These are phyloP conservation scores for Melampsora americana DNA, from an alignment of 1,284 basidiomycete genomes.

Conservation along the genomic window DNA sequence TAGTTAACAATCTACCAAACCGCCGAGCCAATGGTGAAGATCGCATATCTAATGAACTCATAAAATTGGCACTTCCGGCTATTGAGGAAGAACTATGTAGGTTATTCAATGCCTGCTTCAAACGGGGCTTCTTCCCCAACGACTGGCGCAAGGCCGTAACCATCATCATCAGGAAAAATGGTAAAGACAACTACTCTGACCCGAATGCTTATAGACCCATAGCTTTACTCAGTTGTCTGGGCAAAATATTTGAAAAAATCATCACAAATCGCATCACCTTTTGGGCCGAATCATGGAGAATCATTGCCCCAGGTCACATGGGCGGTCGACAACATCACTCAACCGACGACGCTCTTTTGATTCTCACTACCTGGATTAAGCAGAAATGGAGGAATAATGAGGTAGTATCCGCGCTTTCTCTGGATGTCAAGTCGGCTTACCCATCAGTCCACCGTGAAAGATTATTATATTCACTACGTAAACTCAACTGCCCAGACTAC, in stretches of 20 bases:
- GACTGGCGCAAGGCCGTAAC: neutral
- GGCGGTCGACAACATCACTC: neutral
- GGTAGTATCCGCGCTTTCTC: neutral
- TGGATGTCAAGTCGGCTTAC: conserved; percentile 4
- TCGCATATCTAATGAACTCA: neutral
- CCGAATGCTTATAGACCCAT: neutral
- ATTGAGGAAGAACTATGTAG: neutral
- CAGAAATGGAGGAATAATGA: neutral
- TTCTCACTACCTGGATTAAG: neutral
- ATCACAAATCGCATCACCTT: neutral
- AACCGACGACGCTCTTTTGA: neutral
- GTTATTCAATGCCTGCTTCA: neutral
- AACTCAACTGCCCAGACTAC: neutral
- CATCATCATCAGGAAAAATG: neutral
- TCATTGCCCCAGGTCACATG: neutral
- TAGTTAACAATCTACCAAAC: neutral
- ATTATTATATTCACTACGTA: neutral
- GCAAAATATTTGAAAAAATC: neutral
- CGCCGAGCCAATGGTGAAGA: conserved; percentile 4
- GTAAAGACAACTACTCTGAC: neutral
- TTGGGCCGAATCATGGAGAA: neutral
- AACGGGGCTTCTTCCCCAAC: neutral
- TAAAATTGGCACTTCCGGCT: neutral
- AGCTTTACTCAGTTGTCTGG: neutral
- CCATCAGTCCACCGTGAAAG: neutral